Percentiles rank a stretch among this genome's conserved stretches.
Evolutionary conservation across 805 yeast genomes (phyloP).

Genomic region (Myxozyma lipomycoides): DNA sequence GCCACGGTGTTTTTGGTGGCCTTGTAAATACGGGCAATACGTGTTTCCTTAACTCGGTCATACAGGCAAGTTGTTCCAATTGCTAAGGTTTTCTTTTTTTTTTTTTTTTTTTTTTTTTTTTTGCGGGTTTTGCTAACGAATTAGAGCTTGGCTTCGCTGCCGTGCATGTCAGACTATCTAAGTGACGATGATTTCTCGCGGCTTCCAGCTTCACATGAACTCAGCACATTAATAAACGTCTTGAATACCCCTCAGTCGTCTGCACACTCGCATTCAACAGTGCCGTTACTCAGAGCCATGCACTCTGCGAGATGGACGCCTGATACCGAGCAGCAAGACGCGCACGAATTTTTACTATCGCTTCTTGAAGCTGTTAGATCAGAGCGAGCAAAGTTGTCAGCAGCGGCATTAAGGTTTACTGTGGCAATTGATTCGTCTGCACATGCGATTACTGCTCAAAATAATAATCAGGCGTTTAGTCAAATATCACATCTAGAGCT

Average conservation of each 20-base stretch:
- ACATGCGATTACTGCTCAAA: background rate
- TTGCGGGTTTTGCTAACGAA: too few species aligned
- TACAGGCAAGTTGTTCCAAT: conserved; percentile 47
- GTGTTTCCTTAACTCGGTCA: conserved; percentile 88
- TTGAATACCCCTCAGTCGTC: conserved; percentile 8
- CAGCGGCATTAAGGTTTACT: background rate
- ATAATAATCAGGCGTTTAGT: background rate
- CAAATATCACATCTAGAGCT: background rate
- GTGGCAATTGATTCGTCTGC: conserved; percentile 5
- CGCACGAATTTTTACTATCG: conserved; percentile 27
- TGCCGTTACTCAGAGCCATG: conserved; percentile 11
- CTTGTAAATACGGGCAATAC: conserved; percentile 87
- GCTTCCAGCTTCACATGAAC: conserved; percentile 6
- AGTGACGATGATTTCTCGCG: background rate
- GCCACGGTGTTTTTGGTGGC: conserved; percentile 51
- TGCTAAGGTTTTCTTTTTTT: too few species aligned
- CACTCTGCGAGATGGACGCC: conserved; percentile 18
- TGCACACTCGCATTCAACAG: conserved; percentile 14
- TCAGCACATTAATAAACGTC: conserved; percentile 2
- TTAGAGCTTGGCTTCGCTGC: conserved; percentile 16
- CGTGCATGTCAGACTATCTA: conserved; percentile 6
- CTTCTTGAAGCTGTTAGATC: conserved; percentile 18
- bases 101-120: too few species aligned
- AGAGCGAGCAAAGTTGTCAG: conserved; percentile 5
- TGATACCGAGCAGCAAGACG: conserved; percentile 27